Conservation (phyloP, 805 yeast species). For the Cyberlindnera maritima region DNA sequence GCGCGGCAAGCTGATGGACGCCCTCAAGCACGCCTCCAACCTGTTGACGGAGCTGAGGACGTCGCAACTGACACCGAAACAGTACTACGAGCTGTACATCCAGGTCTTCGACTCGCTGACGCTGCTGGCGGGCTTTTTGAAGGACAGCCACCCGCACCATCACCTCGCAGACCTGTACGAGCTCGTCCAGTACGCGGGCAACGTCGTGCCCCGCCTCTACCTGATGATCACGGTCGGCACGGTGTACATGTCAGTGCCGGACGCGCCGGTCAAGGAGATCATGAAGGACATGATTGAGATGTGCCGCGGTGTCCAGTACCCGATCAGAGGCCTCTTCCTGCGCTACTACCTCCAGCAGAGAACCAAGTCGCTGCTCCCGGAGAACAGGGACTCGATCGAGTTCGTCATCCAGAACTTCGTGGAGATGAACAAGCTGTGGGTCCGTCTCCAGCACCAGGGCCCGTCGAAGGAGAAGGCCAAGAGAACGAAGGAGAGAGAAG, state of each 20-base stretch:
- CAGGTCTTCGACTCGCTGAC: conserved; percentile 80
- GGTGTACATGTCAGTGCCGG: conserved; percentile 73
- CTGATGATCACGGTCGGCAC: conserved; percentile 95
- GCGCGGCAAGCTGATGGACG: conserved; percentile 74
- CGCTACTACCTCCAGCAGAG: conserved; percentile 87
- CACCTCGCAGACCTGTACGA: conserved; percentile 90
- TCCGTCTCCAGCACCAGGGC: conserved; percentile 92
- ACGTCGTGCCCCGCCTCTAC: conserved; percentile 86
- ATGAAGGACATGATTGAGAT: conserved; percentile 96
- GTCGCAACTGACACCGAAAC: conserved; percentile 75
- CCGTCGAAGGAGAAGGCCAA: conserved; percentile 77
- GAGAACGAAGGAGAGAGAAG: conserved; percentile 77
- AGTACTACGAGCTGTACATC: conserved; percentile 89
- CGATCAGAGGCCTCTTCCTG: conserved; percentile 85
- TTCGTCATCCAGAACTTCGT: conserved; percentile 84
- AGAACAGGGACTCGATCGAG: conserved; percentile 62
- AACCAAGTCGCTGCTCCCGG: conserved; percentile 49
- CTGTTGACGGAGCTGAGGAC: conserved; percentile 81
- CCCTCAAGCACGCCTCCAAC: conserved; percentile 81
- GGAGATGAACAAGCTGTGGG: conserved; percentile 99
- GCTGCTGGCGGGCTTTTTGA: conserved; percentile 58
- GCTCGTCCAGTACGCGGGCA: conserved; percentile 92
- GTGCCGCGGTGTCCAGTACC: conserved; percentile 97
- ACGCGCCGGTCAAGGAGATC: conserved; percentile 79
- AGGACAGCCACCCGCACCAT: conserved; percentile 63